These are phyloP conservation scores for Komagataella ulmi DNA, from an alignment of 805 yeast species.

Conservation along the genomic window DNA sequence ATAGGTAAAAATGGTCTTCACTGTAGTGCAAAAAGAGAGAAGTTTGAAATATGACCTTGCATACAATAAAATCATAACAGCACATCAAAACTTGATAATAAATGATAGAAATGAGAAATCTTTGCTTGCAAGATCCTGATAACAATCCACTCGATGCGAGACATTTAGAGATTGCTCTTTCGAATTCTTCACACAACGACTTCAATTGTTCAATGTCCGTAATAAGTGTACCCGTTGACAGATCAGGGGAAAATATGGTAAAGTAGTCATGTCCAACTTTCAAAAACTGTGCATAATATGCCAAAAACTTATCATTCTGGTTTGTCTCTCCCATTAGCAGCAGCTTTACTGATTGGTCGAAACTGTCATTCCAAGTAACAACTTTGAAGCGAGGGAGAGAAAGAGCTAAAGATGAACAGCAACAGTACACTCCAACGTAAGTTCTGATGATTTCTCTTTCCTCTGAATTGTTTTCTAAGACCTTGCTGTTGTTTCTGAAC, in stretches of 20 bases:
- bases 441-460: conserved; percentile 26
- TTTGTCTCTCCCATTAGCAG: conserved; percentile 22
- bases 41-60: conserved; percentile 19
- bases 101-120: conserved; percentile 25
- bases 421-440: conserved; percentile 32
- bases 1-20: conserved; percentile 19
- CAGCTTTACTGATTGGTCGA: conserved; percentile 23
- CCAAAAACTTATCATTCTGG: conserved; percentile 26
- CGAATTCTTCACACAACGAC: conserved; percentile 23
- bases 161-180: conserved; percentile 23
- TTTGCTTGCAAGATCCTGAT: conserved; percentile 19
- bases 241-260: conserved; percentile 22
- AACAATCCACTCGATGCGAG: conserved; percentile 27
- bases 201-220: conserved; percentile 5
- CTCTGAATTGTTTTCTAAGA: conserved; percentile 14
- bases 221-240: not conserved
- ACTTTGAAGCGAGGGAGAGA: conserved; percentile 36
- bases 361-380: conserved; percentile 32
- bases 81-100: conserved; percentile 38
- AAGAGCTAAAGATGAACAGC: conserved; percentile 37
- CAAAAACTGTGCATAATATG: conserved; percentile 29
- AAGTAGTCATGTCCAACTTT: conserved; percentile 36
- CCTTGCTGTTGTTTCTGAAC: conserved; percentile 12
- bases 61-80: conserved; percentile 38
- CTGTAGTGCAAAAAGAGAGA: conserved; percentile 6